Base-by-base conservation (phyloP, 495 filamentous ascomycete genomes). In the Saxophila tyrrhenica region DNA sequence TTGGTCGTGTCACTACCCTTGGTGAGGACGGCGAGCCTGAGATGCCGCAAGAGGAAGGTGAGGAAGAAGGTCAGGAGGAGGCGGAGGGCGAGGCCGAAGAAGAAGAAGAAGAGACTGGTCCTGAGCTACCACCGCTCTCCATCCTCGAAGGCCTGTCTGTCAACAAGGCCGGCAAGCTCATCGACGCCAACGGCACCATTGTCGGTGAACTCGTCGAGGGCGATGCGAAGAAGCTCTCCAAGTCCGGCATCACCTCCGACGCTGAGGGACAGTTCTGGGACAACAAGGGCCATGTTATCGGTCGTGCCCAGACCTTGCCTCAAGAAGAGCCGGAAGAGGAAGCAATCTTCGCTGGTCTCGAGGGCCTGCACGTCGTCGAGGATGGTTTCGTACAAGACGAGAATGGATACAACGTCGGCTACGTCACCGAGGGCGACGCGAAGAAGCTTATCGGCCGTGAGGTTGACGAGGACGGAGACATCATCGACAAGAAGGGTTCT, bases 391-490 rank as follows among this genome's bases (percentile, higher is more conserved):
- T 83, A 41, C 73, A 78, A 55, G 81, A 85, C 48, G 74, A 76
- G 54, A 77, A 80, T 56, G 74, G 75, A 44, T 78, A 75, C 54
- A 74, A 70, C 16, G 78, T 84, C 42, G 81, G 81, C 43, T 59
- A 71, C 54, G 67, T 84, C 24, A 67, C 76, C 41, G 79, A 84
- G 61, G 81, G 79, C 20, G 79, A 84, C 49, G 66, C 77, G 10
- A 79, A 81, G 73, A 84, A 82, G 64, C 70, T 84, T 16, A 70
- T 81, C 32, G 81, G 80, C 25, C 75, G 76, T 25, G 68, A 71
- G 19, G 79, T 84, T 21, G 80, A 84, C 38, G 78, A 83, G 61
- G 80, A 84, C 52, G 80, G 81, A 35, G 80, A 85, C 54, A 72
- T 84, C 48, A 69, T 80, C 39, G 79, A 82, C 66, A 77, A 81